Conservation (phyloP, 169 alveolate genomes). For the Babesia gibsoni region DNA sequence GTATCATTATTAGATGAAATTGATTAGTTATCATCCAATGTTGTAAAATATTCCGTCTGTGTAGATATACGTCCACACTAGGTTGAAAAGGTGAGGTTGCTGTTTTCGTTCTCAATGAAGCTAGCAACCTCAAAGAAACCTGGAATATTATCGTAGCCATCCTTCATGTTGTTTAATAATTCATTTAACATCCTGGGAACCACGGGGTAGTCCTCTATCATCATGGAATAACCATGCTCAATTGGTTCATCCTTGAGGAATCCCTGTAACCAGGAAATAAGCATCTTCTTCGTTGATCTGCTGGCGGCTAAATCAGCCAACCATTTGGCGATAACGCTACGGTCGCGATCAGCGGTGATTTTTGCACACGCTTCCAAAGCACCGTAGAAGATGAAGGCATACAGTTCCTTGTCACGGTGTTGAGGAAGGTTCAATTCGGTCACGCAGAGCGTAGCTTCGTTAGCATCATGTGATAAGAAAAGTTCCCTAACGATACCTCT, state of each 20-base stretch:
- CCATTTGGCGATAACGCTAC: slow-evolving; percentile 49
- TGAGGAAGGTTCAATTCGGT: slow-evolving; percentile 42
- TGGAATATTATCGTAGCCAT: slow-evolving; percentile 3
- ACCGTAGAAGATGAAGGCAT: background rate
- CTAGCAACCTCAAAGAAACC: slow-evolving; percentile 15
- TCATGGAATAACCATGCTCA: slow-evolving; percentile 36
- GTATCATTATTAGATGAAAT: background rate
- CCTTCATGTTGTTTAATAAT: slow-evolving; percentile 42
- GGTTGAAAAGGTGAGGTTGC: background rate
- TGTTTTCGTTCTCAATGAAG: slow-evolving; percentile 9
- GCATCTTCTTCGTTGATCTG: slow-evolving; percentile 24
- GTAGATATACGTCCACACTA: background rate
- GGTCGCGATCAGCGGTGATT: slow-evolving; percentile 46
- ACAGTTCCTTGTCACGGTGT: slow-evolving; percentile 31
- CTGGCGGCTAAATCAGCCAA: slow-evolving; percentile 22
- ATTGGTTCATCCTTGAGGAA: slow-evolving; percentile 33
- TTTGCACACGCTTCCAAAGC: slow-evolving; percentile 60
- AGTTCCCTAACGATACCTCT: slow-evolving; percentile 48
- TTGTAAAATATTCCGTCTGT: background rate
- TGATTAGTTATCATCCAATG: background rate
- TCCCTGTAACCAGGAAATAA: slow-evolving; percentile 31
- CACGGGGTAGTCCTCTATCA: slow-evolving; percentile 66
- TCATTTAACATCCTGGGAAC: slow-evolving; percentile 42
- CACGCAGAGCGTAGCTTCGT: slow-evolving; percentile 50
- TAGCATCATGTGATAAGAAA: slow-evolving; percentile 47